phyloP scores from a whole-genome alignment of 2,329 filamentous ascomycete genomes.

The Aspergillus terreus region DNA sequence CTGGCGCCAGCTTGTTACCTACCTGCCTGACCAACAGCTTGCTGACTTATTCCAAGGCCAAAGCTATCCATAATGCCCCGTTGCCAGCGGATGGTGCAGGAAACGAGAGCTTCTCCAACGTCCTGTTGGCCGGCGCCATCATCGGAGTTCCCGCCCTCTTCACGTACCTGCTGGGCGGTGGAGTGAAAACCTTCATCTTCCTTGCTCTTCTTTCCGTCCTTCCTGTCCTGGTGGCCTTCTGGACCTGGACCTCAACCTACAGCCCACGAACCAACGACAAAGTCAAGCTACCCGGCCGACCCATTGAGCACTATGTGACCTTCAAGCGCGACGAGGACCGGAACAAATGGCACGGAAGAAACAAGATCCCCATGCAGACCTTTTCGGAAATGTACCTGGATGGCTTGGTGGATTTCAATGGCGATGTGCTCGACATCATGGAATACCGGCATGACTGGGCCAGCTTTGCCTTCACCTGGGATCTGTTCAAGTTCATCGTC shows the following conservation, averaged over 20 bases:
- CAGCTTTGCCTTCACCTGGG: constrained; percentile 26
- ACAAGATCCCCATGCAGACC: constrained; percentile 25
- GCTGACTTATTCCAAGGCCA: constrained; percentile 14
- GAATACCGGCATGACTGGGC: constrained; percentile 35
- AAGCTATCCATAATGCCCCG: constrained; percentile 23
- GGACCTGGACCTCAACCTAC: constrained; percentile 16
- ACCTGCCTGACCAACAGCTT: background rate
- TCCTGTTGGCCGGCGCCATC: constrained; percentile 15
- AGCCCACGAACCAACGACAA: constrained; percentile 21
- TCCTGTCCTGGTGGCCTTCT: constrained; percentile 19
- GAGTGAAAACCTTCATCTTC: constrained; percentile 13
- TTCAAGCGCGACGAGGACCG: constrained; percentile 24
- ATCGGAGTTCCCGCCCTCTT: constrained; percentile 19
- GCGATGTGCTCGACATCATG: constrained; percentile 29
- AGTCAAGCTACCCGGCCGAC: constrained; percentile 20
- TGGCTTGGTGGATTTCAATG: constrained; percentile 32
- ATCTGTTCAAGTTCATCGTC: constrained; percentile 29
- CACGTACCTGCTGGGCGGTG: constrained; percentile 14
- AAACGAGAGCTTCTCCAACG: constrained; percentile 25
- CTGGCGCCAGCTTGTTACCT: background rate
- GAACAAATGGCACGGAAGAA: constrained; percentile 20
- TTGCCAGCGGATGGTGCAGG: constrained; percentile 22
- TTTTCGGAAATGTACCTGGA: constrained; percentile 30
- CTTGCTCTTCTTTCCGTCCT: constrained; percentile 14
- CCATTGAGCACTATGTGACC: constrained; percentile 24